Evolutionary conservation across 2,329 filamentous ascomycete genomes (phyloP).

Genomic region (Tolypocladium ovalisporum): DNA sequence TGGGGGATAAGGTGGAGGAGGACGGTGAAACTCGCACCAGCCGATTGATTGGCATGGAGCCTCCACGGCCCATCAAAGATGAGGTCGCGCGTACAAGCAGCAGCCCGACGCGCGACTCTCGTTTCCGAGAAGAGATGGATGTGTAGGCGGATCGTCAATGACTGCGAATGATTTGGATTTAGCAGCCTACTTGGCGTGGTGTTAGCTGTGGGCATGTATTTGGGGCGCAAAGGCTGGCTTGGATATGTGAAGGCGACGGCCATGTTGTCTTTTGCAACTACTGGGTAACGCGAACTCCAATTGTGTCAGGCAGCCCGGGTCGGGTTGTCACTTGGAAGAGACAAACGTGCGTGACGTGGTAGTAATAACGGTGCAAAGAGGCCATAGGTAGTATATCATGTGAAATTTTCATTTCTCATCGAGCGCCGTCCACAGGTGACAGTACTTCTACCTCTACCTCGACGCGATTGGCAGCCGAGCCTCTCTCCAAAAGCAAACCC

Average conservation of each 20-base stretch:
- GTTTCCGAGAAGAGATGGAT: conserved; percentile 46
- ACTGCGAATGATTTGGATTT: not conserved
- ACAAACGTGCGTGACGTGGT: not conserved
- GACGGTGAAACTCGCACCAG: conserved; percentile 2
- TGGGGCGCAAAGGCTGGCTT: not conserved
- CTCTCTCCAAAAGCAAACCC: not conserved
- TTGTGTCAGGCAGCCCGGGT: not conserved
- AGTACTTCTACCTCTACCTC: not conserved
- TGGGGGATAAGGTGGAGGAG: conserved; percentile 16
- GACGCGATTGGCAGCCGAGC: not conserved
- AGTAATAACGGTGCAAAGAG: not conserved
- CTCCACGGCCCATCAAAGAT: conserved; percentile 26
- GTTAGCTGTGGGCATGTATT: not conserved
- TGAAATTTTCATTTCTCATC: not conserved
- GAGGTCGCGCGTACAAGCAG: conserved; percentile 25
- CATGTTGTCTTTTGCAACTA: too few species aligned
- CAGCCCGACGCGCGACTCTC: conserved; percentile 46
- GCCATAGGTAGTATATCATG: not conserved
- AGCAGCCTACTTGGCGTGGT: not conserved
- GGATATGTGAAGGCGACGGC: not conserved
- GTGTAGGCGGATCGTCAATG: conserved; percentile 8
- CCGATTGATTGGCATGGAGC: conserved; percentile 16
- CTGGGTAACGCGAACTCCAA: too few species aligned
- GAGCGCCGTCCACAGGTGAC: not conserved
- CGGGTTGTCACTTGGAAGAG: not conserved